Evolutionary conservation across 2,329 filamentous ascomycete genomes (phyloP).

Genomic region (Drechslera avenae): DNA sequence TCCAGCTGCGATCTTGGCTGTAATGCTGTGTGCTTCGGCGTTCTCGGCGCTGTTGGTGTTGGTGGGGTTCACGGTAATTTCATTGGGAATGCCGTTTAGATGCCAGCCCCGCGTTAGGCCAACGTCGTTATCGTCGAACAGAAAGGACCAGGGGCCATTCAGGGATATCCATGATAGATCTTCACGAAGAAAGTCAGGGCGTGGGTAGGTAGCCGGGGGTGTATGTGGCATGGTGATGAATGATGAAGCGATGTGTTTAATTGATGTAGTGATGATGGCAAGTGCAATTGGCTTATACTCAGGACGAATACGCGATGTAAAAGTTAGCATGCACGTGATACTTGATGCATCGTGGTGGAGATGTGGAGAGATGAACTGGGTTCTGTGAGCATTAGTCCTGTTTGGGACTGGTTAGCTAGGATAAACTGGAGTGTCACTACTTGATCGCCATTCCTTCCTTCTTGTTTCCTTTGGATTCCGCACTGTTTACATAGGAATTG

Average conservation of each 20-base stretch:
- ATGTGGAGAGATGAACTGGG: slow-evolving; percentile 5
- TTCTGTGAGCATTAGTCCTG: too few species aligned
- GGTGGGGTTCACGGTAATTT: slow-evolving; percentile 38
- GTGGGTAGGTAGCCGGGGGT: slow-evolving; percentile 57
- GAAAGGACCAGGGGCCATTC: slow-evolving; percentile 67
- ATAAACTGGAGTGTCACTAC: neutral
- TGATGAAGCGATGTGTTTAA: neutral
- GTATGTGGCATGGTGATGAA: slow-evolving; percentile 1
- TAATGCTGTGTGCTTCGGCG: slow-evolving; percentile 46
- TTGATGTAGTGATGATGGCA: neutral
- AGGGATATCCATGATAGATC: slow-evolving; percentile 64
- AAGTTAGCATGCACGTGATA: slow-evolving; percentile 15
- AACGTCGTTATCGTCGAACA: slow-evolving; percentile 68
- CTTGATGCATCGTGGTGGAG: slow-evolving; percentile 11
- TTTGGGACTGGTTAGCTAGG: too few species aligned
- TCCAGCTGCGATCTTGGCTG: slow-evolving; percentile 57
- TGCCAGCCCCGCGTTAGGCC: slow-evolving; percentile 63
- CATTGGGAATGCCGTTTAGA: slow-evolving; percentile 55
- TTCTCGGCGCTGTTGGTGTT: slow-evolving; percentile 24
- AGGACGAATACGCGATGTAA: slow-evolving; percentile 1
- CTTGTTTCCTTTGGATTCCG: too few species aligned
- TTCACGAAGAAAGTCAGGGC: slow-evolving; percentile 66
- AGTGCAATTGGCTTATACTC: neutral
- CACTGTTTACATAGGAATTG: too few species aligned
- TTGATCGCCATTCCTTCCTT: neutral